phyloP scores from a whole-genome alignment of 768 basidiomycete genomes.

The Nidularia pulvinata region DNA sequence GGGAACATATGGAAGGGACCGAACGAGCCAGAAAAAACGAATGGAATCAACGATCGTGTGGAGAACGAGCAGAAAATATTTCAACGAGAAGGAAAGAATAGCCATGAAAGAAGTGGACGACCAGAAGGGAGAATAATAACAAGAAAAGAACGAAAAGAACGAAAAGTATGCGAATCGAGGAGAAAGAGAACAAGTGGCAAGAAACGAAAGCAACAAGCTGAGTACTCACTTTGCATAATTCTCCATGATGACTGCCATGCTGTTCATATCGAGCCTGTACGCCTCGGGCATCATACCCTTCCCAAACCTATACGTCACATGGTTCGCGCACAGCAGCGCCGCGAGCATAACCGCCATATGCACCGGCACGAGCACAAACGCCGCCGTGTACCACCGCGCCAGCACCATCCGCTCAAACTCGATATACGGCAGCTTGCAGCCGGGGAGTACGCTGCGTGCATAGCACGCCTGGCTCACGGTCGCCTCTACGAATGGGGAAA shows the following conservation, averaged over 20 bases:
- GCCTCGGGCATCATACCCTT: conserved; percentile 90
- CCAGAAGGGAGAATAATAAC: too few species aligned
- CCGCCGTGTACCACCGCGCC: conserved; percentile 58
- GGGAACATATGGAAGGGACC: too few species aligned
- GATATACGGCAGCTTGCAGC: conserved; percentile 71
- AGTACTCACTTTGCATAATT: conserved; percentile 72
- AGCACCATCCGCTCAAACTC: conserved; percentile 55
- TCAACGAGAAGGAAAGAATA: too few species aligned
- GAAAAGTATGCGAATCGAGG: background rate
- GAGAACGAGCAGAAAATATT: too few species aligned
- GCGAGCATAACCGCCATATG: conserved; percentile 66
- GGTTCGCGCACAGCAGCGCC: conserved; percentile 73
- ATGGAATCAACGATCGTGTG: too few species aligned
- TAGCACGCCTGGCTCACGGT: conserved; percentile 76
- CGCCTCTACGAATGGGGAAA: conserved; percentile 78
- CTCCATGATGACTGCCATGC: conserved; percentile 84
- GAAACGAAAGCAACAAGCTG: too few species aligned
- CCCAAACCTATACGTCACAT: conserved; percentile 85
- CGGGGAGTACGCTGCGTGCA: conserved; percentile 65
- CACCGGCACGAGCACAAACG: conserved; percentile 66
- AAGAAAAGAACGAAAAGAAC: too few species aligned
- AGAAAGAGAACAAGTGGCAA: background rate
- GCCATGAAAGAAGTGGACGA: too few species aligned
- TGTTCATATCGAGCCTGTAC: conserved; percentile 68
- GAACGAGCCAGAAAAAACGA: too few species aligned